Conservation (phyloP, 2,329 filamentous ascomycete genomes). For the Cadophora gregata region DNA sequence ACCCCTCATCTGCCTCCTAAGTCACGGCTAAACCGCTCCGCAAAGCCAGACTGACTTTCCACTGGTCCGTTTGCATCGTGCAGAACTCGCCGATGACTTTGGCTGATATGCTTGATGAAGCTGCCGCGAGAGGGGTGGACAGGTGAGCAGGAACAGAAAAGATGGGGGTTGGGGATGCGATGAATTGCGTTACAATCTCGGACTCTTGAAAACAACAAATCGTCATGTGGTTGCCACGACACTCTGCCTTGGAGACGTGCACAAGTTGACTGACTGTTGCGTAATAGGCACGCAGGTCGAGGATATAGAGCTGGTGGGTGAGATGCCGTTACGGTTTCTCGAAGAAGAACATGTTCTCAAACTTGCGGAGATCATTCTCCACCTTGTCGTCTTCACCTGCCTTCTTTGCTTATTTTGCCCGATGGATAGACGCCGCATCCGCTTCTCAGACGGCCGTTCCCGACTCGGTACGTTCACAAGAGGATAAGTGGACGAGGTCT, state of each 20-base stretch:
- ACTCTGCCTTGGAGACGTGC: neutral
- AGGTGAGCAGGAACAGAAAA: neutral
- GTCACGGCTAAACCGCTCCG: conserved; percentile 34
- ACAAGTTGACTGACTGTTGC: conserved; percentile 6
- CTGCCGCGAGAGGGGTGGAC: neutral
- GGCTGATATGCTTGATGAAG: conserved; percentile 9
- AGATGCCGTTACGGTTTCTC: neutral
- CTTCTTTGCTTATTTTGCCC: conserved; percentile 3
- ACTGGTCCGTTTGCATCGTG: conserved; percentile 17
- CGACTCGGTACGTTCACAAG: conserved; percentile 13
- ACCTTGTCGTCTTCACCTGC: neutral
- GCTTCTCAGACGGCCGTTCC: conserved; percentile 18
- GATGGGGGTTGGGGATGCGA: neutral
- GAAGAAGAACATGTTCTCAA: neutral
- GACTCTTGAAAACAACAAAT: conserved; percentile 7
- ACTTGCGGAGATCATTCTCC: conserved; percentile 15
- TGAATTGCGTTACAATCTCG: neutral
- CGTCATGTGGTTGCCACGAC: neutral
- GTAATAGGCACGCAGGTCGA: neutral
- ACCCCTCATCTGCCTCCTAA: conserved; percentile 12
- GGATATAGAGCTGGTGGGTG: conserved; percentile 1
- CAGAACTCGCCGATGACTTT: neutral
- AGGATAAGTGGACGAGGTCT: neutral
- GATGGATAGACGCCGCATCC: conserved; percentile 1
- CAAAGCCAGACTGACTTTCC: conserved; percentile 14